These are phyloP conservation scores for Hypoxylon cercidicola DNA, from an alignment of 495 filamentous ascomycete genomes.

Conservation along the genomic window DNA sequence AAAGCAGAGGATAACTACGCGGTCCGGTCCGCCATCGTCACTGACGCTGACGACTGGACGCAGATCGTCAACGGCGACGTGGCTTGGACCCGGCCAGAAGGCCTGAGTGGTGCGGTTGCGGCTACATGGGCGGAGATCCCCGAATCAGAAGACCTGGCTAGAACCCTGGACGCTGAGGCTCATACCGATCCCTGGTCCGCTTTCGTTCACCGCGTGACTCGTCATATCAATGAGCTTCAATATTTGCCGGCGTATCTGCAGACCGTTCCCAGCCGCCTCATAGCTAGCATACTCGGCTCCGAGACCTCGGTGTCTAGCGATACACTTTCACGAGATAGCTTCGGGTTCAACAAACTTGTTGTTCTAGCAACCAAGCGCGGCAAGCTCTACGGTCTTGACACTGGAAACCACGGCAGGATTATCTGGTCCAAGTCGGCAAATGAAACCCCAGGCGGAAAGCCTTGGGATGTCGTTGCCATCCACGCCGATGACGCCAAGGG, in stretches of 20 bases:
- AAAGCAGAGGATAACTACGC: slow-evolving; percentile 71
- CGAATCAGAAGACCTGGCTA: slow-evolving; percentile 74
- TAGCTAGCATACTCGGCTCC: slow-evolving; percentile 73
- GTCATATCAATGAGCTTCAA: slow-evolving; percentile 82
- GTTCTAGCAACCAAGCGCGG: slow-evolving; percentile 84
- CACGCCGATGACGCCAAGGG: slow-evolving; percentile 64
- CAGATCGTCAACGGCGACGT: slow-evolving; percentile 83
- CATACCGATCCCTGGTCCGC: slow-evolving; percentile 81
- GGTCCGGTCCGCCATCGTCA: slow-evolving; percentile 77
- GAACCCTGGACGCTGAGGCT: slow-evolving; percentile 84
- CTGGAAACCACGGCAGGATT: slow-evolving; percentile 77
- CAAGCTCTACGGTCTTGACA: slow-evolving; percentile 80
- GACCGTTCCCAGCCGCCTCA: slow-evolving; percentile 69
- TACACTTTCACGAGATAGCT: slow-evolving; percentile 73
- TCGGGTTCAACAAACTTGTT: slow-evolving; percentile 86
- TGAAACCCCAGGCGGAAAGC: slow-evolving; percentile 60
- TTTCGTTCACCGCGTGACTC: slow-evolving; percentile 86
- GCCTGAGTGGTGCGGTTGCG: slow-evolving; percentile 76
- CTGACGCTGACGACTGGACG: slow-evolving; percentile 79
- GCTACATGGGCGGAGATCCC: slow-evolving; percentile 83
- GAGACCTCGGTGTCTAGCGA: slow-evolving; percentile 60
- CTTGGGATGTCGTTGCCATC: slow-evolving; percentile 77
- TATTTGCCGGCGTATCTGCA: slow-evolving; percentile 80
- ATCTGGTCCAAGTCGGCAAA: slow-evolving; percentile 75
- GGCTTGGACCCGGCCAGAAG: slow-evolving; percentile 85